Conservation (phyloP, 129 eudicot species). For the Arctium minus region DNA sequence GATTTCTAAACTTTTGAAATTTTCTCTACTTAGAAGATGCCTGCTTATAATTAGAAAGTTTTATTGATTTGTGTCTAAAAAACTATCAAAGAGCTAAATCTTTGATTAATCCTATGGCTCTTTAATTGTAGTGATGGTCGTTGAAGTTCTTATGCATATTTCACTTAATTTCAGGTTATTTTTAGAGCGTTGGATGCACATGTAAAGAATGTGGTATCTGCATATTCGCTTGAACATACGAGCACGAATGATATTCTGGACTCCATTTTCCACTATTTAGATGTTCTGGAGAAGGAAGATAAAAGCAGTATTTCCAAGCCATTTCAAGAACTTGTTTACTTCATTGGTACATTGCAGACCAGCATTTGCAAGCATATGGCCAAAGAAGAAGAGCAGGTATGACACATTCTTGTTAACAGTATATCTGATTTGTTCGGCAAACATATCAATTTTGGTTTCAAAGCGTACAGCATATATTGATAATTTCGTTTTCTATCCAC, state of each 20-base stretch:
- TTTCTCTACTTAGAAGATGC: neutral
- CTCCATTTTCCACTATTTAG: conserved; percentile 46
- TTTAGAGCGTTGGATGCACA: conserved; percentile 80
- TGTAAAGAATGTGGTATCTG: conserved; percentile 70
- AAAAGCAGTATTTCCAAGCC: conserved; percentile 27
- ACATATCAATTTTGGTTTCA: neutral
- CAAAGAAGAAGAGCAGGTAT: conserved; percentile 96
- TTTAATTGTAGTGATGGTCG: neutral
- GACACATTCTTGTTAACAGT: conserved; percentile 13
- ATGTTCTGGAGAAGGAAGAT: conserved; percentile 44
- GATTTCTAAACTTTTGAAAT: neutral
- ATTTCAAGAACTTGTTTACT: conserved; percentile 59
- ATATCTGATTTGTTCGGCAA: neutral
- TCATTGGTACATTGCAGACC: conserved; percentile 54
- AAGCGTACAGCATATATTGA: neutral
- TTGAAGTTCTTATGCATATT: neutral
- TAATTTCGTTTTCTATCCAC: neutral
- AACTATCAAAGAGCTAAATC: neutral
- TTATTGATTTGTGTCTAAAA: neutral
- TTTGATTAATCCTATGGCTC: neutral
- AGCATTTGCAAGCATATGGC: conserved; percentile 82
- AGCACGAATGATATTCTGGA: conserved; percentile 54
- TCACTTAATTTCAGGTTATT: conserved; percentile 55
- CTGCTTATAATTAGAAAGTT: neutral
- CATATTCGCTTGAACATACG: conserved; percentile 79